Conservation (phyloP, 805 yeast species). For the Debaryomyces prosopidis region DNA sequence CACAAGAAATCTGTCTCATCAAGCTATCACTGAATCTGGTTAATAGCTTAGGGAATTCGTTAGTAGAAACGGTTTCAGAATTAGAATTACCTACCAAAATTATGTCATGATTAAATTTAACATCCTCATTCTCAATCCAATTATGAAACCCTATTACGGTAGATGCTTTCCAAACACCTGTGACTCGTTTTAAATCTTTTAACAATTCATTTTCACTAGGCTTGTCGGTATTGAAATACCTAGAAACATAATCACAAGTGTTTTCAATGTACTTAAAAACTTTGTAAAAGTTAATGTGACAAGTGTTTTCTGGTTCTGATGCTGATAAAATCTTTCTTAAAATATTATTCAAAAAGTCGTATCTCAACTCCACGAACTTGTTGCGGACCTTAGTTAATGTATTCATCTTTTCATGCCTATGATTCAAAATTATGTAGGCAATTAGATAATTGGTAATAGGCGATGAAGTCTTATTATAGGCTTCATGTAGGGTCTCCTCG, state of each 20-base stretch:
- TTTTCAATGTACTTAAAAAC: constrained; percentile 35
- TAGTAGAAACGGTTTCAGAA: too few relatives aligned
- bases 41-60: constrained; percentile 5
- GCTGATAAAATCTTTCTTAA: constrained; percentile 6
- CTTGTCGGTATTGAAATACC: constrained; percentile 20
- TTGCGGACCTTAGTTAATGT: constrained; percentile 20
- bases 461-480: constrained; percentile 9
- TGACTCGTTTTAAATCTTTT: constrained; percentile 10
- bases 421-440: constrained; percentile 30
- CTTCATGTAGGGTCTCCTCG: not conserved
- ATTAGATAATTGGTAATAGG: constrained; percentile 33
- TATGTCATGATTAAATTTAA: constrained; percentile 12
- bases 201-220: constrained; percentile 10
- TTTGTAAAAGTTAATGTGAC: constrained; percentile 23
- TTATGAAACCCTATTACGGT: constrained; percentile 30
- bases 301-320: constrained; percentile 2
- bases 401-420: constrained; percentile 11
- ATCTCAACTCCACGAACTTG: constrained; percentile 25
- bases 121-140: constrained; percentile 27
- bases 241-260: constrained; percentile 26
- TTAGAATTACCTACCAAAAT: constrained; percentile 1
- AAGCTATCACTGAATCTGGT: constrained; percentile 4
- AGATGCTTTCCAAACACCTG: constrained; percentile 26
- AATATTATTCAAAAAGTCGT: constrained; percentile 14
- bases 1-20: not conserved